Evolutionary conservation across 202 grass and related monocot species (phyloP), one percentile per base, ranked within the genome.

Genomic region (Carex sylvatica): DNA sequence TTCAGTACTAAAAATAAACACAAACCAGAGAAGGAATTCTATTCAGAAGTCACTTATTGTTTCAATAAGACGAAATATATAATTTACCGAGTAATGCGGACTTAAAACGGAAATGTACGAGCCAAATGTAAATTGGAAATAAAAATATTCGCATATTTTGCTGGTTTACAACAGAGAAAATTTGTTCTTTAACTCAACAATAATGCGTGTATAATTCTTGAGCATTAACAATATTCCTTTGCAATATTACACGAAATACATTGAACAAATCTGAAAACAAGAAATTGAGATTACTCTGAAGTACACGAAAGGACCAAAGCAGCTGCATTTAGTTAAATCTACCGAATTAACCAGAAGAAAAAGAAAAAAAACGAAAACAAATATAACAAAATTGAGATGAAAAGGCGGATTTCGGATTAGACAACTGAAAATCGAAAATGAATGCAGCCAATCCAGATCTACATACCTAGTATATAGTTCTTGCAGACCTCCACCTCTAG

Each of bases 401-500:
- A 59, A 77, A 56, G 3, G 30, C 3, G 9, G 59, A 38, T 78
- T 61, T 40, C n/a, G 44, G 19, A 64, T 64, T 33, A 42, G 36
- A 46, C 14, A 61, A 42, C 26, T 64, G 33, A 80, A 80, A 80
- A 64, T 46, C 20, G n/a, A 64, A 23, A 31, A 60, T 64, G 54
- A 72, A 47, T 72, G 9, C 9, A 61, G 77, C 22, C 30, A 54
- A 23, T 67, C 20, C 42, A 65, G 62, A 82, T 81, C 63, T 67
- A 55, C 61, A 70, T 82, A 82, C 80, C 80, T 82, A 67, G 62
- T 64, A 80, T 15, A 30, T 54, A 40, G 22, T 61, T 22, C 8
- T 79, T 60, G 13, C 33, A 26, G 30, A 35, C 6, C 28, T 79
- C 30, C 54, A 20, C 33, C 16, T 18, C 76, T 14, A 42, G 4